Evolutionary conservation across 2,329 filamentous ascomycete genomes (phyloP).

Genomic region (Ascochyta pisi): DNA sequence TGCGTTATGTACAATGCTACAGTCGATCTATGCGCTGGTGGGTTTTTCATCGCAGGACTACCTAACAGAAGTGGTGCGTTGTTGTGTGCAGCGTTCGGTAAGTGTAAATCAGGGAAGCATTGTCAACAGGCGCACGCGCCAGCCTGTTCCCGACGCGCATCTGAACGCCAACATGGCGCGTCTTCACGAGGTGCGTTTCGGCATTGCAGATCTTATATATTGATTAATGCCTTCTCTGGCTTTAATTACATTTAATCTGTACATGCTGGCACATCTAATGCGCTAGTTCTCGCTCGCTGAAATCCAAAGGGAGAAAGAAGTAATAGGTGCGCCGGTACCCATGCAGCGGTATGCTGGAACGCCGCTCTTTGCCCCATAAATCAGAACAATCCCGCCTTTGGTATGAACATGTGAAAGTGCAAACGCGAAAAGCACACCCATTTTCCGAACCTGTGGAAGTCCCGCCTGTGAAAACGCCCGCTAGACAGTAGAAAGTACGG

Average conservation of each 20-base stretch:
- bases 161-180: conserved; percentile 12
- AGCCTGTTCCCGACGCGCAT: not conserved
- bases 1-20: not conserved
- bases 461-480: conserved; percentile 37
- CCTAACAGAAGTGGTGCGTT: not conserved
- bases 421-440: conserved; percentile 13
- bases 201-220: not conserved
- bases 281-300: not conserved
- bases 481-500: conserved; percentile 12
- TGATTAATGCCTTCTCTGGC: conserved; percentile 7
- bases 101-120: conserved; percentile 1
- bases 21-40: not conserved
- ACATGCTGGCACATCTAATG: conserved; percentile 13
- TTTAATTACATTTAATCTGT: conserved; percentile 21
- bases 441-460: conserved; percentile 39
- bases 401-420: conserved; percentile 31
- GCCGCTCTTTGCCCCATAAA: conserved; percentile 23
- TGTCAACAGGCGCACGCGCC: conserved; percentile 4
- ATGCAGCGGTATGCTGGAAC: conserved; percentile 33
- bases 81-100: not conserved
- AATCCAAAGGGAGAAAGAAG: conserved; percentile 5
- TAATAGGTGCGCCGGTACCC: conserved; percentile 19
- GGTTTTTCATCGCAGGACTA: not conserved
- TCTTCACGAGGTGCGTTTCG: not conserved
- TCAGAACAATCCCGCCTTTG: conserved; percentile 20